phyloP scores from a whole-genome alignment of 768 basidiomycete genomes.

The Symmetrospora coprosmae region DNA sequence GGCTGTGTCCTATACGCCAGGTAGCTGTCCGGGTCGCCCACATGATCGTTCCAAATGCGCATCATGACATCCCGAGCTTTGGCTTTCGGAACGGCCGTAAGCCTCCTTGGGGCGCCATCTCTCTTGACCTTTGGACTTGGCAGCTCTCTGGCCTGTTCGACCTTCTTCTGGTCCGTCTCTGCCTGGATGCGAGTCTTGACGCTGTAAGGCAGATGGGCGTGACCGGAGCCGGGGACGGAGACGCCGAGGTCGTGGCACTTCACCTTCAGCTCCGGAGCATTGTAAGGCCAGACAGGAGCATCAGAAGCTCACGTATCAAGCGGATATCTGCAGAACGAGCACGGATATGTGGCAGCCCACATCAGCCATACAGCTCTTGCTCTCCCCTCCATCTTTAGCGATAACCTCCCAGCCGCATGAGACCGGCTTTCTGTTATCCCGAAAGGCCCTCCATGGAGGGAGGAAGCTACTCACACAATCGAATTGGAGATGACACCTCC shows the following conservation, averaged over 20 bases:
- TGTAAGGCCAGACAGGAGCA: too few relatives aligned
- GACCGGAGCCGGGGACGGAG: not conserved
- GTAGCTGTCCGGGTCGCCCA: too few relatives aligned
- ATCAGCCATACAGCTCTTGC: not conserved
- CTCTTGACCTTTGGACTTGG: constrained; percentile 40
- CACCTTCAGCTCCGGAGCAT: too few relatives aligned
- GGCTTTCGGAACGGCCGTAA: constrained; percentile 33
- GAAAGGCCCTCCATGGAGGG: too few relatives aligned
- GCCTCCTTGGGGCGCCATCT: constrained; percentile 40
- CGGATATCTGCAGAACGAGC: constrained; percentile 54
- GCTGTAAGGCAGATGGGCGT: constrained; percentile 39
- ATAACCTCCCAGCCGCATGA: not conserved
- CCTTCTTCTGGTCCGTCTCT: constrained; percentile 32
- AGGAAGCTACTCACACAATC: constrained; percentile 50
- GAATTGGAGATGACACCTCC: constrained; percentile 87
- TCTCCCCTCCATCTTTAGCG: not conserved
- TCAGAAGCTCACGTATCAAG: constrained; percentile 63
- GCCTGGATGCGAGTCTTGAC: constrained; percentile 94
- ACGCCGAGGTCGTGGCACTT: not conserved
- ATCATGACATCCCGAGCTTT: constrained; percentile 54
- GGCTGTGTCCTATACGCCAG: too few relatives aligned
- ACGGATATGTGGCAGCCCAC: not conserved
- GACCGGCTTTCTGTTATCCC: too few relatives aligned
- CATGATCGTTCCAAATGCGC: constrained; percentile 54
- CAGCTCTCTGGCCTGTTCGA: not conserved